Evolutionary conservation across 129 eudicot species (phyloP), one percentile per base, ranked within the genome.

Genomic region (Flaveria sonorensis): DNA sequence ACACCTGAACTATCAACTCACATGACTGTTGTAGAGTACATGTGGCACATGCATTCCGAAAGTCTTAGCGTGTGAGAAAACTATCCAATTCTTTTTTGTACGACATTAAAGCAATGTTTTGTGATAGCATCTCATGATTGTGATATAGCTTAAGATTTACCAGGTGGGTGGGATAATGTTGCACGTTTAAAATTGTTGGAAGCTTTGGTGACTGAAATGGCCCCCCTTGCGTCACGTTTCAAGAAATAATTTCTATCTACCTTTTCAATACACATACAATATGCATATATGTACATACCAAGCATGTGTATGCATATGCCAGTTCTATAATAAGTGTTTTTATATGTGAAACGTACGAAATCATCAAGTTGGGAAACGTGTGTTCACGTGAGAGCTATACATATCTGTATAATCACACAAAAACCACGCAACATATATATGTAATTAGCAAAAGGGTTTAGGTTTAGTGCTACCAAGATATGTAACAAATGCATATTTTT

Each of bases 221-320:
- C 70, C 82, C 82, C 76, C 76, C 62, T 57, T 70, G 71, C 82
- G 57, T 78, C 59, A 70, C 75, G 76, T 78, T 69, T 78, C 56
- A 12, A 56, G 42, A 42, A 68, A 77, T 68, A 50, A 68, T 68
- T 77, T 52, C 56, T 65, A 72, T 12, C 52, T 3, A 14, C 13
- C 13, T 50, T 16, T 19, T 64, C 16, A 76, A 36, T 8, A 21
- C 40, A 36, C 7, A 36, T 0, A 36, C 1, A 30, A 30, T 30
- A 30, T 30, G 36, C 36, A 36, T 36, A 36, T 36, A 36, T 36
- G 40, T 57, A 21, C 10, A 51, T 15, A 51, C 19, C 18, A 50
- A 5, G 11, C 61, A 18, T 53, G 19, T n/a, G 24, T 6, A n/a
- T 53, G 19, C 18, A 53, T 0, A n/a, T 53, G 2, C 10, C 13